Percentiles rank a stretch among this genome's conserved stretches.
Conservation (phyloP, 306 rosid genomes). For the Sphenostylis stenocarpa region DNA sequence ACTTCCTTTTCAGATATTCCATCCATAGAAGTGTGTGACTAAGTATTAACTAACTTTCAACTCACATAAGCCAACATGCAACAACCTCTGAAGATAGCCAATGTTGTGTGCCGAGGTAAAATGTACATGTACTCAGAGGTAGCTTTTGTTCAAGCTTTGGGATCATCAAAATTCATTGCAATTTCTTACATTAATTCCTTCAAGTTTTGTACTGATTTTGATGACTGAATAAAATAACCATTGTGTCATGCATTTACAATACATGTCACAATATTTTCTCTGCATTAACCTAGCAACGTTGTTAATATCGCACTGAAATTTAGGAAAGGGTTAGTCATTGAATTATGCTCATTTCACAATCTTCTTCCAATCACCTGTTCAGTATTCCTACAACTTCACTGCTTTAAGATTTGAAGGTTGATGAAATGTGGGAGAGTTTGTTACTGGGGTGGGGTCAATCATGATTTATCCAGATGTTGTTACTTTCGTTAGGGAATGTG, state of each 20-base stretch:
- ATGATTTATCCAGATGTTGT: slow-evolving; percentile 49
- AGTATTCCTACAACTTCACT: neutral
- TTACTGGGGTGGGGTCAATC: too few species aligned
- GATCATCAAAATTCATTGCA: neutral
- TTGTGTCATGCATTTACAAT: neutral
- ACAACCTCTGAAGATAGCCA: neutral
- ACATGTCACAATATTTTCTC: neutral
- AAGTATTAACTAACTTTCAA: neutral
- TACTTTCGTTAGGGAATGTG: slow-evolving; percentile 39
- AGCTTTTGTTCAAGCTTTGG: neutral
- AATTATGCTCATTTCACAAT: neutral
- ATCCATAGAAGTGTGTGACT: neutral
- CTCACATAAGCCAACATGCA: neutral
- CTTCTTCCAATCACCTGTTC: neutral
- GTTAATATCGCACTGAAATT: neutral
- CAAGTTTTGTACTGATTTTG: neutral
- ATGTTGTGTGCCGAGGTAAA: slow-evolving; percentile 3
- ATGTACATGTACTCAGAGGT: neutral
- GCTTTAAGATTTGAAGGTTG: slow-evolving; percentile 38
- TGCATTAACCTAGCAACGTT: neutral
- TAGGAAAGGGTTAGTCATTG: neutral
- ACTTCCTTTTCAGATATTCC: neutral
- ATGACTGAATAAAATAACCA: neutral
- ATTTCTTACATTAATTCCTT: neutral
- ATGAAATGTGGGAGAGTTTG: slow-evolving; percentile 59